A percentile compares a stretch with the other conserved stretches of the same genome.
phyloP scores from a whole-genome alignment of 371 early-diverging fungal species.

The Hamiltosporidium tvaerminnensis region DNA sequence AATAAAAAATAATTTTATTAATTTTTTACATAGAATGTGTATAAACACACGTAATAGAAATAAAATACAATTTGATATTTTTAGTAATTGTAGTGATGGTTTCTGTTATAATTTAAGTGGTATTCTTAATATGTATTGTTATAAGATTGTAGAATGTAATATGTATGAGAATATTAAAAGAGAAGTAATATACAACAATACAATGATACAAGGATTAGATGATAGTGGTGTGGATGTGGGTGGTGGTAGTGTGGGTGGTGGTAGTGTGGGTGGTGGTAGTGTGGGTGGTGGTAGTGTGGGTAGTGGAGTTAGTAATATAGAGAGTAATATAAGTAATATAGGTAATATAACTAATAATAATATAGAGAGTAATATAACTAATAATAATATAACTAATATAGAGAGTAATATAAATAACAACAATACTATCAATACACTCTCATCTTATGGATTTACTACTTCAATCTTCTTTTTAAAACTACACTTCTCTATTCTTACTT shows the following conservation, averaged over 20 bases:
- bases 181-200: neutral
- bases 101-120: constrained; percentile 20
- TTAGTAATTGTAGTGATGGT: constrained; percentile 17
- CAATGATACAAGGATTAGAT: neutral
- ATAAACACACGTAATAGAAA: constrained; percentile 21
- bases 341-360: too few species aligned
- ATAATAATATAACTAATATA: too few species aligned
- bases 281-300: too few species aligned
- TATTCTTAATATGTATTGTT: constrained; percentile 23
- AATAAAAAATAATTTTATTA: constrained; percentile 34
- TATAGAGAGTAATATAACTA: too few species aligned
- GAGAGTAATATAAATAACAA: neutral
- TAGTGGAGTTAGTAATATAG: too few species aligned
- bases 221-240: too few species aligned
- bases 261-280: too few species aligned
- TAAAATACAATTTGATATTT: constrained; percentile 26
- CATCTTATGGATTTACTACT: too few species aligned
- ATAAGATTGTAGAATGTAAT: constrained; percentile 11
- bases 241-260: too few species aligned
- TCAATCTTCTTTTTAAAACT: too few species aligned
- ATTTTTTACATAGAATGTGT: constrained; percentile 12
- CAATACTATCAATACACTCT: constrained; percentile 16
- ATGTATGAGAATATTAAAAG: constrained; percentile 6
- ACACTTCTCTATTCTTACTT: too few species aligned
- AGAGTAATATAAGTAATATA: too few species aligned